Evolutionary conservation across 495 filamentous ascomycete species (phyloP).

Genomic region (Aspergillus ellipticus): DNA sequence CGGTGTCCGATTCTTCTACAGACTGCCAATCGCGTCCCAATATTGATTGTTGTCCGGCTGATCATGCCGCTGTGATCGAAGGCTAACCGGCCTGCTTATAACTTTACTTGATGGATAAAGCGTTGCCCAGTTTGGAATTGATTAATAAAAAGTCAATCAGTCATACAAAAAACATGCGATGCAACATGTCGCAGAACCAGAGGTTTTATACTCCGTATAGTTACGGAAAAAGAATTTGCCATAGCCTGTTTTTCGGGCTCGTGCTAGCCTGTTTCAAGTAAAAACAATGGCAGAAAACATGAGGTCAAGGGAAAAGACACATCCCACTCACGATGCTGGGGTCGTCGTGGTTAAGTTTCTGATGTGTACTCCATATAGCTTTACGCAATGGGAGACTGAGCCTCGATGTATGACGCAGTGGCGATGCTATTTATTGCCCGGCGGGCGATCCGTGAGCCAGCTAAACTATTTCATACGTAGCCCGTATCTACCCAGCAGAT

Average conservation of each 20-base stretch:
- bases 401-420: not conserved
- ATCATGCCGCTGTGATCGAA: not conserved
- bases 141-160: not conserved
- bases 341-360: not conserved
- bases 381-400: not conserved
- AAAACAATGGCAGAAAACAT: not conserved
- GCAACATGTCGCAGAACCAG: not conserved
- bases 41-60: not conserved
- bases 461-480: too few relatives aligned
- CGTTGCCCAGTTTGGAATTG: not conserved
- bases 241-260: not conserved
- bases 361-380: not conserved
- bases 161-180: not conserved
- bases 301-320: not conserved
- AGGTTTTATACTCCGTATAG: not conserved
- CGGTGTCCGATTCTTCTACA: not conserved
- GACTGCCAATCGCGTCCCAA: not conserved
- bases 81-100: not conserved
- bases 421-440: not conserved
- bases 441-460: not conserved
- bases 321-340: not conserved
- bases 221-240: not conserved
- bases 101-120: not conserved
- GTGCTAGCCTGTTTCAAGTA: not conserved
- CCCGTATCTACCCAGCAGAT: not conserved